Conservation (phyloP, 2,329 filamentous ascomycete species). For the Mycosphaerella arachidis region DNA sequence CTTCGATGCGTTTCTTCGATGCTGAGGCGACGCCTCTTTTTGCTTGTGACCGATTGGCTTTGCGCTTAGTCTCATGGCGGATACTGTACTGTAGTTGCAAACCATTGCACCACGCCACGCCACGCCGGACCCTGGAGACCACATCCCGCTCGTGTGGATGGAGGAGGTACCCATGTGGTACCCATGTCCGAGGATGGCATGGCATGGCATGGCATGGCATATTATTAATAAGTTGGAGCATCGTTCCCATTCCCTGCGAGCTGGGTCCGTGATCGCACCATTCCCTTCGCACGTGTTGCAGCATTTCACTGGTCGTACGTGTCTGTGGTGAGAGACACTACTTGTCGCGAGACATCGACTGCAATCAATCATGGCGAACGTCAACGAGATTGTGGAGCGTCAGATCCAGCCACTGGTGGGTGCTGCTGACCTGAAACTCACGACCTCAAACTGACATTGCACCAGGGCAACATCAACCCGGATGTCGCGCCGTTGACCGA, state of each 20-base stretch:
- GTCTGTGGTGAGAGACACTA: slow-evolving; percentile 14
- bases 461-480: slow-evolving; percentile 26
- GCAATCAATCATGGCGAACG: slow-evolving; percentile 24
- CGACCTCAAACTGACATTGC: neutral
- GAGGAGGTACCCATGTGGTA: neutral
- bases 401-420: slow-evolving; percentile 31
- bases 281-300: neutral
- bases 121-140: neutral
- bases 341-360: neutral
- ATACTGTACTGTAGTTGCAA: neutral
- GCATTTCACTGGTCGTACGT: slow-evolving; percentile 1
- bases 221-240: neutral
- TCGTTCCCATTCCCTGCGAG: neutral
- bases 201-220: too few relatives aligned
- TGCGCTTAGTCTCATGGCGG: slow-evolving; percentile 1
- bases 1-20: slow-evolving; percentile 3
- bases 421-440: neutral
- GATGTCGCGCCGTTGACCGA: slow-evolving; percentile 32
- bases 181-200: neutral
- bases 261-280: slow-evolving; percentile 1
- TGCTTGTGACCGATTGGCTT: slow-evolving; percentile 2
- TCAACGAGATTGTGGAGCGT: slow-evolving; percentile 32
- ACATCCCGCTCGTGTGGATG: neutral
- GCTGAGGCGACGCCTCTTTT: neutral
- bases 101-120: neutral